Base-by-base conservation (phyloP, 352 stramenopile species). In the Pythium aphanidermatum region DNA sequence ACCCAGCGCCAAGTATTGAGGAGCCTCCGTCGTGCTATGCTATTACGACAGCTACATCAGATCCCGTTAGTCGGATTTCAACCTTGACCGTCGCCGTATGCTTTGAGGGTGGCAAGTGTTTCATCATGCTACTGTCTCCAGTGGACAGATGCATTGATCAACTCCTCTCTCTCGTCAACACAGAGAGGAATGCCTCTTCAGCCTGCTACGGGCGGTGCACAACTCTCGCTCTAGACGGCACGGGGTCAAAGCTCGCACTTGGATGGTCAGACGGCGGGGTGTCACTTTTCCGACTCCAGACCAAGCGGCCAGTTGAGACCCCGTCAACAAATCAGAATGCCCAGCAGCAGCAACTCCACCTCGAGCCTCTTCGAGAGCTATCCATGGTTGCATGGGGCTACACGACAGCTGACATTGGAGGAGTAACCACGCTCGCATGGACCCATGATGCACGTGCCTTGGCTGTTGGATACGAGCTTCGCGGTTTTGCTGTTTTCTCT, bases 51-150 rank as follows among this genome's bases (percentile, higher is more conserved):
- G 78, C 70, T 5, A 69, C 74, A 6, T 47, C 51, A 24, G 68
- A 84, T 12, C 46, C 60, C 8, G 31, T 56, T 2, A 40, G 46
- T 12, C 37, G 43, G 1, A 52, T 65, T 27, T 26, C 64, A 38
- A 68, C 55, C 25, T 55, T 91, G 24, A 69, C 63, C 38, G 51
- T 91, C 5, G 69, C 86, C 33, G 75, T 75, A 37, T 83, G 61
- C 50, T 91, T 91, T 54, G 69, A 82, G 54, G 70, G 69, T n/a
- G 75, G 73, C 33, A 84, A 82, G 46, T 91, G 78, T 46, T 91
- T 91, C 41, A 83, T 91, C 46, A 76, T 91, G 67, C 47, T 85
- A 44, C 42, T 91, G 4, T 69, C 73, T 17, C 75, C 75, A 0
- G 32, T 46, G 1, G 47, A 54, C n/a, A 85, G 84, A 26, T 60